A percentile compares a stretch with the other conserved stretches of the same genome.
Evolutionary conservation across 2,329 filamentous ascomycete species (phyloP).

Genomic region (Allantophomopsis cytisporea): DNA sequence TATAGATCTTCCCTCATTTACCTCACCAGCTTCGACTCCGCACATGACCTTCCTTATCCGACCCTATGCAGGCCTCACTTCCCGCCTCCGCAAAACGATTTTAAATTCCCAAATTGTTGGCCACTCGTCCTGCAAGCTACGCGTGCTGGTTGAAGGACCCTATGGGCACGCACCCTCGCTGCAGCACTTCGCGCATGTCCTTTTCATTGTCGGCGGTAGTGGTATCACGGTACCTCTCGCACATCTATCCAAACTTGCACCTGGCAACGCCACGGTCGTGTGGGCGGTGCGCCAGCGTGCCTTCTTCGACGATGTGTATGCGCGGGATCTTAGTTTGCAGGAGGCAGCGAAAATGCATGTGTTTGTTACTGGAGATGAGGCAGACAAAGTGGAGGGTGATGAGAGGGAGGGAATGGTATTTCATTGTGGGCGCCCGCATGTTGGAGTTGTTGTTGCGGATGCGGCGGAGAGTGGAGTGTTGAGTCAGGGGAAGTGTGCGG

Average conservation of each 20-base stretch:
- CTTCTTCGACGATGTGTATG: not conserved
- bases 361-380: not conserved
- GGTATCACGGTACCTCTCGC: slow-evolving; percentile 28
- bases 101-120: slow-evolving; percentile 14
- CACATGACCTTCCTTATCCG: slow-evolving; percentile 28
- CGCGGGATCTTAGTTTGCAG: no score
- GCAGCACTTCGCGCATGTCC: slow-evolving; percentile 22
- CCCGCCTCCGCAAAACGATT: slow-evolving; percentile 21
- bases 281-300: not conserved
- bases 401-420: not conserved
- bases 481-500: slow-evolving; percentile 19
- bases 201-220: slow-evolving; percentile 31
- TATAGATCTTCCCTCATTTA: no score
- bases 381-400: not conserved
- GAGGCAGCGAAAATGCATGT: no score
- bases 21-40: no score
- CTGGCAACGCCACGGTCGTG: not conserved
- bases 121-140: slow-evolving; percentile 8
- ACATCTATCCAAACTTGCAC: slow-evolving; percentile 15
- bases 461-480: slow-evolving; percentile 8
- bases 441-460: not conserved
- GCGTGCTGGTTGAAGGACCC: slow-evolving; percentile 27
- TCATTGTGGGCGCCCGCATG: not conserved
- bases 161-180: slow-evolving; percentile 27
- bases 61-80: slow-evolving; percentile 35